phyloP scores from a whole-genome alignment of 2,329 filamentous ascomycete genomes.

The Aspergillus fructus region DNA sequence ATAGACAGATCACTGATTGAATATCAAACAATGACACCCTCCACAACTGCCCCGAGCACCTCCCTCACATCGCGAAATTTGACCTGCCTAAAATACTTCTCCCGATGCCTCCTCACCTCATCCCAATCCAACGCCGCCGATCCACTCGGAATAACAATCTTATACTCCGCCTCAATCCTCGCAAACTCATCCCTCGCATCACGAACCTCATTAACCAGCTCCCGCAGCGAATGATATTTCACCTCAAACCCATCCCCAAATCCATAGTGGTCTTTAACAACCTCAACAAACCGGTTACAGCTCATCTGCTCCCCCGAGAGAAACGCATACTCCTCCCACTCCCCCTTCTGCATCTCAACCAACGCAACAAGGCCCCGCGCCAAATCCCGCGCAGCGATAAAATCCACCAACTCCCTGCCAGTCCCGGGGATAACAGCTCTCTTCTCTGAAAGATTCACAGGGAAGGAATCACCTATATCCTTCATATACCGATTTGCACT shows the following conservation, averaged over 20 bases:
- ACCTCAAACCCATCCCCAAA: neutral
- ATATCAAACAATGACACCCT: neutral
- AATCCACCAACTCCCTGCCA: neutral
- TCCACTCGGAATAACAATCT: neutral
- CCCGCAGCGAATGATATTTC: neutral
- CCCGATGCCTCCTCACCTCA: neutral
- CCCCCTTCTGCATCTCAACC: neutral
- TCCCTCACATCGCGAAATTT: neutral
- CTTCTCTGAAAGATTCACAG: neutral
- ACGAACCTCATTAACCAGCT: neutral
- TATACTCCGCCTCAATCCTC: neutral
- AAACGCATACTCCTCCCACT: neutral
- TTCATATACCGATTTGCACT: neutral
- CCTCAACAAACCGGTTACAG: neutral
- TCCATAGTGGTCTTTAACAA: neutral
- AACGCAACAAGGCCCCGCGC: neutral
- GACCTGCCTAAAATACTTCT: neutral
- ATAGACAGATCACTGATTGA: too few species aligned
- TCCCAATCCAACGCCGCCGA: neutral
- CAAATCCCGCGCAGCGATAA: neutral
- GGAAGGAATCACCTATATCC: neutral
- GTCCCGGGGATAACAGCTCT: neutral
- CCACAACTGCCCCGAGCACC: neutral
- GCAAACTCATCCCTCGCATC: neutral
- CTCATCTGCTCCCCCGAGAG: neutral